Evolutionary conservation across 768 basidiomycete genomes (phyloP).

Genomic region (Xerocomellus dryophilus): DNA sequence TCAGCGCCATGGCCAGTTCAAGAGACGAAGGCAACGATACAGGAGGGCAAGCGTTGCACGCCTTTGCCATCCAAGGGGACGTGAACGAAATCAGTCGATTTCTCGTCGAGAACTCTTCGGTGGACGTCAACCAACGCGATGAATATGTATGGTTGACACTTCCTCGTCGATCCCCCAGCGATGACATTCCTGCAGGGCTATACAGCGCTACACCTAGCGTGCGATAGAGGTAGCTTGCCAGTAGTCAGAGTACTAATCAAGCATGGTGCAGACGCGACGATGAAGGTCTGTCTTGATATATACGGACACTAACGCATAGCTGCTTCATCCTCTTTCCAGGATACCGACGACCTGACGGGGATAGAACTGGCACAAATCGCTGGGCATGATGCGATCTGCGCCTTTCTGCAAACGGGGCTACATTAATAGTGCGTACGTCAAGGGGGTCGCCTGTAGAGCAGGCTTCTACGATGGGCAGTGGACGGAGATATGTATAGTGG

Average conservation of each 20-base stretch:
- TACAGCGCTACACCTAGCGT: constrained; percentile 82
- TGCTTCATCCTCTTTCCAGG: constrained; percentile 40
- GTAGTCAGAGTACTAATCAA: constrained; percentile 57
- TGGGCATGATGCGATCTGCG: constrained; percentile 53
- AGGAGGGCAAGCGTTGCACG: constrained; percentile 50
- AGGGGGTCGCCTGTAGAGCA: neutral
- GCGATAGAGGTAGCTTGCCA: constrained; percentile 69
- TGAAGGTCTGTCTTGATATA: constrained; percentile 49
- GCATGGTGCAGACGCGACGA: constrained; percentile 58
- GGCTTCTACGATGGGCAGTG: constrained; percentile 7
- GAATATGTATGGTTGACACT: constrained; percentile 62
- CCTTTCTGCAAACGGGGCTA: constrained; percentile 21
- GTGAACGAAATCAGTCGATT: constrained; percentile 42
- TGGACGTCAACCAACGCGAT: constrained; percentile 60
- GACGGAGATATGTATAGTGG: constrained; percentile 1
- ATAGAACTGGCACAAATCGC: constrained; percentile 58
- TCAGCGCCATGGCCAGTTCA: constrained; percentile 56
- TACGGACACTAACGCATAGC: neutral
- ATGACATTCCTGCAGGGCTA: constrained; percentile 59
- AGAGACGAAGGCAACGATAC: constrained; percentile 39
- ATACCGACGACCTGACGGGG: constrained; percentile 62
- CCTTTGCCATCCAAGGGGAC: constrained; percentile 59
- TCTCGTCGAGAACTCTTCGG: constrained; percentile 39
- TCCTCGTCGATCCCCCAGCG: neutral
- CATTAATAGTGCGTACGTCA: constrained; percentile 14